phyloP scores from a whole-genome alignment of 768 basidiomycete species.

The Lactarius indigo region DNA sequence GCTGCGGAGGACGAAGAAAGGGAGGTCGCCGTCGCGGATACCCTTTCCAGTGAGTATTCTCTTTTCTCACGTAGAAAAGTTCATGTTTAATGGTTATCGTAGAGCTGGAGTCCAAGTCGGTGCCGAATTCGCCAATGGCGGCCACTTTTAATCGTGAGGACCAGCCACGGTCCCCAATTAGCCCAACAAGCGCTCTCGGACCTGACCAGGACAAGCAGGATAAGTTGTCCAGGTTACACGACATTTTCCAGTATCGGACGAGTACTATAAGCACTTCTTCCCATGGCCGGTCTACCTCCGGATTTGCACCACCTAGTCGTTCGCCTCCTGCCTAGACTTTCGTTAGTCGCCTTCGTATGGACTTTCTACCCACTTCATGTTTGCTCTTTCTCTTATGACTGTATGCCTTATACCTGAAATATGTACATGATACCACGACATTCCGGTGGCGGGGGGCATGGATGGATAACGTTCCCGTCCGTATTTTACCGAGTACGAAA shows the following conservation, averaged over 20 bases:
- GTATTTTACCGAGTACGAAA: constrained; percentile 9
- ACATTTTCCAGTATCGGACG: constrained; percentile 79
- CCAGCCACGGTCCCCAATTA: constrained; percentile 25
- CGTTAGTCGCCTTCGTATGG: not conserved
- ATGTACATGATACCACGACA: constrained; percentile 18
- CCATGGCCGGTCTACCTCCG: constrained; percentile 26
- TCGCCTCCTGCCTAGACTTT: constrained; percentile 14
- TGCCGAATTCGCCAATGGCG: not conserved
- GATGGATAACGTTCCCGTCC: constrained; percentile 10
- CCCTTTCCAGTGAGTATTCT: constrained; percentile 63
- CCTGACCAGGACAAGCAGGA: constrained; percentile 46
- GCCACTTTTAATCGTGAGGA: constrained; percentile 10
- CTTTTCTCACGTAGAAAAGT: not conserved
- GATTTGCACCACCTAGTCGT: constrained; percentile 12
- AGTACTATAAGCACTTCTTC: constrained; percentile 54
- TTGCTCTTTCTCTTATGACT: constrained; percentile 2
- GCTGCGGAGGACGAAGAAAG: constrained; percentile 86
- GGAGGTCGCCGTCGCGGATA: constrained; percentile 76
- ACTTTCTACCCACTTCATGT: not conserved
- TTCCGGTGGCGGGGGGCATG: not conserved
- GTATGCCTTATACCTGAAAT: constrained; percentile 21
- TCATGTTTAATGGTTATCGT: not conserved
- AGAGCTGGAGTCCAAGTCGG: constrained; percentile 27
- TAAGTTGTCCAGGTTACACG: constrained; percentile 69
- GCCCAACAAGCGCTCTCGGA: constrained; percentile 24